phyloP scores from a whole-genome alignment of 495 filamentous ascomycete genomes.

The Jackrogersella multiformis region DNA sequence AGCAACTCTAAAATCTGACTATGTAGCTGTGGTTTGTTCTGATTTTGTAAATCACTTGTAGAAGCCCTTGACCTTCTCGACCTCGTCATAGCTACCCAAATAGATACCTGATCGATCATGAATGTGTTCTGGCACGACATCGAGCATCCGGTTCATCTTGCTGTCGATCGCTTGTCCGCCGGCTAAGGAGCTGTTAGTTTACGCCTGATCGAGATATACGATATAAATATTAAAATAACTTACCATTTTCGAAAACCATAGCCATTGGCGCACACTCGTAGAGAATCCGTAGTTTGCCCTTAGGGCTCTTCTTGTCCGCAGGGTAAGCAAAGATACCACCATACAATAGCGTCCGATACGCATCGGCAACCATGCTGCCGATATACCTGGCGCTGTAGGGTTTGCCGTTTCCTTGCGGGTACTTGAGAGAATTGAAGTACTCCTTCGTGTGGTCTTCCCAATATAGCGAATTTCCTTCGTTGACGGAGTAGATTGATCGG shows the following conservation, averaged over 20 bases:
- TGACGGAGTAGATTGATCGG: conserved; percentile 94
- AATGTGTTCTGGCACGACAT: conserved; percentile 90
- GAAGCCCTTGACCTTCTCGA: conserved; percentile 90
- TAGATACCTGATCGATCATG: conserved; percentile 97
- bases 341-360: conserved; percentile 93
- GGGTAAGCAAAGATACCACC: conserved; percentile 98
- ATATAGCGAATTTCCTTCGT: conserved; percentile 96
- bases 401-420: conserved; percentile 74
- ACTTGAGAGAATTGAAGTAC: conserved; percentile 90
- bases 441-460: conserved; percentile 90
- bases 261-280: conserved; percentile 99
- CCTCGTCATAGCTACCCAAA: conserved; percentile 92
- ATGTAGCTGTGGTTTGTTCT: background rate
- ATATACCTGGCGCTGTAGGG: conserved; percentile 96
- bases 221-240: conserved; percentile 43
- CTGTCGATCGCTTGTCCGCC: conserved; percentile 92
- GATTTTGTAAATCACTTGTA: conserved; percentile 47
- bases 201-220: background rate
- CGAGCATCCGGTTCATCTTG: conserved; percentile 87
- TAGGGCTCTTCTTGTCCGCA: conserved; percentile 95
- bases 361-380: conserved; percentile 97
- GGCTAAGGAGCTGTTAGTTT: conserved; percentile 59
- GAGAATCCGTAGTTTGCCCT: conserved; percentile 95
- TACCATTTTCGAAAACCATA: conserved; percentile 98
- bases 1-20: conserved; percentile 2